Conservation (phyloP, 805 yeast species). For the Hemisphaericaspora nanyangensis region DNA sequence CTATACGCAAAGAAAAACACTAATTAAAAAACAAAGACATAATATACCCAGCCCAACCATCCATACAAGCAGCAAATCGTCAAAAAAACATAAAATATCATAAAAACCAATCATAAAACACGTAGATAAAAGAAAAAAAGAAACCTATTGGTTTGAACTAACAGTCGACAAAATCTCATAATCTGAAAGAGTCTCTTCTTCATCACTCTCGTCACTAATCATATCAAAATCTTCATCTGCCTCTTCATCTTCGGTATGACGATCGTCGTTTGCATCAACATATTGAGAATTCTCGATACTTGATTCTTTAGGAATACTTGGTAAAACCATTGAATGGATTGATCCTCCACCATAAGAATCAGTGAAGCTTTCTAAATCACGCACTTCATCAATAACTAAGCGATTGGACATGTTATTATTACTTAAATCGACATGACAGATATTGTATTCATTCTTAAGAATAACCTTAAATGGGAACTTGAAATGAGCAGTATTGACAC, state of each 20-base stretch:
- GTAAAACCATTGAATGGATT: constrained; percentile 26
- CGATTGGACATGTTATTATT: constrained; percentile 20
- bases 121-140: too few relatives aligned
- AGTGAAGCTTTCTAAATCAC: constrained; percentile 3
- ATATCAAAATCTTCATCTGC: constrained; percentile 29
- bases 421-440: constrained; percentile 20
- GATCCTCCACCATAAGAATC: not conserved
- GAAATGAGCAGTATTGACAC: constrained; percentile 26
- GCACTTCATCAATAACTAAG: constrained; percentile 11
- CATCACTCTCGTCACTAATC: constrained; percentile 26
- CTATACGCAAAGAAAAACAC: too few relatives aligned
- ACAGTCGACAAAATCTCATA: constrained; percentile 33
- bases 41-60: not conserved
- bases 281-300: constrained; percentile 16
- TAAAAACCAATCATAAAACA: not conserved
- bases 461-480: constrained; percentile 30
- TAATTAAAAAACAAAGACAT: not conserved
- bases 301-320: constrained; percentile 28
- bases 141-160: constrained; percentile 1
- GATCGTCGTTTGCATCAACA: constrained; percentile 18
- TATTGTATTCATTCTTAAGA: constrained; percentile 17
- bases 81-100: not conserved
- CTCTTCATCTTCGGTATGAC: constrained; percentile 16
- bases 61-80: not conserved
- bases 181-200: constrained; percentile 30